These are phyloP conservation scores for Aspergillus sp. DNA, from an alignment of 2,329 filamentous ascomycete genomes.

Conservation along the genomic window DNA sequence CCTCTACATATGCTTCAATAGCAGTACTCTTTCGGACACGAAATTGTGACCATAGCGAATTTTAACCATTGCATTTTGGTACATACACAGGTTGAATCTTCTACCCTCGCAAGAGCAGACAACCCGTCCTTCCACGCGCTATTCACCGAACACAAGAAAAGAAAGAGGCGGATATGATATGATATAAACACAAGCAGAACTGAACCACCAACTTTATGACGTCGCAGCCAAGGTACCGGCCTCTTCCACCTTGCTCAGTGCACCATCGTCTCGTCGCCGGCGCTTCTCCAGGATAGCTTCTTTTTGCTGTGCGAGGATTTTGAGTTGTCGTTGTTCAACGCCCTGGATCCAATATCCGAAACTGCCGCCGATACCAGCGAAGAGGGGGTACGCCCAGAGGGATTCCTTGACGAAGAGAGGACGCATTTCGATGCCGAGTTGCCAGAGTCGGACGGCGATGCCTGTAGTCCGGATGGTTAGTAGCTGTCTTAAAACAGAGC, in stretches of 20 bases:
- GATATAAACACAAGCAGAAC: conserved; percentile 4
- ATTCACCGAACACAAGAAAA: conserved; percentile 2
- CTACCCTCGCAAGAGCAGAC: not conserved
- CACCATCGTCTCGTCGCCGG: conserved; percentile 67
- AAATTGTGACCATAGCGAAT: not conserved
- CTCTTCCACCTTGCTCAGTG: conserved; percentile 32
- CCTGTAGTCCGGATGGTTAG: conserved; percentile 53
- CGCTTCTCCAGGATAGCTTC: conserved; percentile 84
- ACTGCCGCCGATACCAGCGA: conserved; percentile 78
- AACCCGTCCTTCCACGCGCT: not conserved
- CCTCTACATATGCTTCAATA: not conserved
- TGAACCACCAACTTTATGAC: conserved; percentile 28
- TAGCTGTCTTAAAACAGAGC: not conserved
- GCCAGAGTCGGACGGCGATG: conserved; percentile 88
- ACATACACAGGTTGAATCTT: conserved; percentile 20
- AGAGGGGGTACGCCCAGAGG: conserved; percentile 90
- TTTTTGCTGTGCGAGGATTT: conserved; percentile 75
- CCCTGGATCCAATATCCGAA: conserved; percentile 98
- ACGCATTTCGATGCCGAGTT: conserved; percentile 97
- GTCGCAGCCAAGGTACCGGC: conserved; percentile 36
- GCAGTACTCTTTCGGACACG: not conserved
- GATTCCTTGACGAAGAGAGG: conserved; percentile 83
- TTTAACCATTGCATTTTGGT: conserved; percentile 33
- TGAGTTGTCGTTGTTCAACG: conserved; percentile 79
- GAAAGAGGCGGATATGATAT: conserved; percentile 3